These are phyloP conservation scores for Zoysia matrella DNA, from an alignment of 202 grass and related monocot species.

Conservation along the genomic window DNA sequence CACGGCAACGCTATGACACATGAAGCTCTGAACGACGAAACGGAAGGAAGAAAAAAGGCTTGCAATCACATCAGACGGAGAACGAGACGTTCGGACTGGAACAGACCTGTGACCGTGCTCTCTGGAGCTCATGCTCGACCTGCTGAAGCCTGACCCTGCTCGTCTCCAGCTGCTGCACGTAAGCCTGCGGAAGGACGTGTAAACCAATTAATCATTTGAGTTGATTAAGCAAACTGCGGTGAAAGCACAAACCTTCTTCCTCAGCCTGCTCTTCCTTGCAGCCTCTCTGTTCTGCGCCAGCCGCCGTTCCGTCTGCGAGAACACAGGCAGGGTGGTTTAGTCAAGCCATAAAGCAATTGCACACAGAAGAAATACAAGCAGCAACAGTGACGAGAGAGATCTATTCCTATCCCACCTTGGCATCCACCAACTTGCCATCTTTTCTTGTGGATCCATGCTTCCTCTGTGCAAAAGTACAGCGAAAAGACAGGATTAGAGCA, in stretches of 20 bases:
- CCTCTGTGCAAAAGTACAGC: constrained; percentile 44
- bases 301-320: constrained; percentile 70
- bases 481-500: constrained; percentile 27
- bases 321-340: neutral
- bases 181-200: constrained; percentile 60
- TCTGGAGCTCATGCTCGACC: constrained; percentile 85
- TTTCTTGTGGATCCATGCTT: constrained; percentile 76
- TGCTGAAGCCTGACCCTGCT: constrained; percentile 96
- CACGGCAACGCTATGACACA: constrained; percentile 22
- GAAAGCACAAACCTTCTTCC: constrained; percentile 68
- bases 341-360: neutral
- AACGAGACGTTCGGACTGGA: neutral
- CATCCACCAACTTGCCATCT: constrained; percentile 76
- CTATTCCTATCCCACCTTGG: constrained; percentile 58
- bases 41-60: neutral
- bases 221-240: neutral
- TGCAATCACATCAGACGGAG: constrained; percentile 3
- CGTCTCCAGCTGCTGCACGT: constrained; percentile 93
- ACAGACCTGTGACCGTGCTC: constrained; percentile 84
- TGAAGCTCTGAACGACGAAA: constrained; percentile 23
- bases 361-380: constrained; percentile 30
- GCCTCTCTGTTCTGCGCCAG: constrained; percentile 97
- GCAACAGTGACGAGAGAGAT: constrained; percentile 6
- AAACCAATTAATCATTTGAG: neutral
- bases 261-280: constrained; percentile 88